A percentile compares a stretch with the other conserved stretches of the same genome.
Conservation (phyloP, 345 rosid genomes). For the Nasturtium officinale region DNA sequence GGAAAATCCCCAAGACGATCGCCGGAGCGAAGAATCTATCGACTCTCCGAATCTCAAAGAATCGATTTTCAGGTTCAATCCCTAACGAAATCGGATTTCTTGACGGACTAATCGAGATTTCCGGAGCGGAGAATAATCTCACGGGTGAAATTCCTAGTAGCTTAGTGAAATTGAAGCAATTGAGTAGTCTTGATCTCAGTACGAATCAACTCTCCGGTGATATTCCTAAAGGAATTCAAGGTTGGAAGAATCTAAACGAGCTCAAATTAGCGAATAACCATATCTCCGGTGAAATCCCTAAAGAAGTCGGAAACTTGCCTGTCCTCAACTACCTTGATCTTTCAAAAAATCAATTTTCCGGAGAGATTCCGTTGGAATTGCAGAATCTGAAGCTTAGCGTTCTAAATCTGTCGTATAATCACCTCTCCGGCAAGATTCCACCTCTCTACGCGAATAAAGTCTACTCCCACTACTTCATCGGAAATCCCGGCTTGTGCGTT, state of each 20-base stretch:
- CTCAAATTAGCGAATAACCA: conserved; percentile 67
- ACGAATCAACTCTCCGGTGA: conserved; percentile 64
- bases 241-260: conserved; percentile 69
- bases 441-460: conserved; percentile 57
- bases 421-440: conserved; percentile 69
- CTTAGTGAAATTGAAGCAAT: conserved; percentile 54
- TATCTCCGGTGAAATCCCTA: conserved; percentile 69
- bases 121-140: conserved; percentile 53
- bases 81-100: conserved; percentile 62
- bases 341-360: conserved; percentile 67
- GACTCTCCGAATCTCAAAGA: conserved; percentile 55
- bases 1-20: conserved; percentile 50
- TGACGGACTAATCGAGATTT: conserved; percentile 55
- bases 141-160: conserved; percentile 56
- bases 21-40: conserved; percentile 71
- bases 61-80: conserved; percentile 61
- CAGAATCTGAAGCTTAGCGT: conserved; percentile 80
- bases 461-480: conserved; percentile 61
- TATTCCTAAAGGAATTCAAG: conserved; percentile 58
- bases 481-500: conserved; percentile 80
- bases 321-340: conserved; percentile 93
- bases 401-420: conserved; percentile 76
- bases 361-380: conserved; percentile 63
- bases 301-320: conserved; percentile 62
- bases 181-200: conserved; percentile 72